These are phyloP conservation scores for Ophiostoma pallidulum DNA, from an alignment of 2,329 filamentous ascomycete genomes.

Conservation along the genomic window DNA sequence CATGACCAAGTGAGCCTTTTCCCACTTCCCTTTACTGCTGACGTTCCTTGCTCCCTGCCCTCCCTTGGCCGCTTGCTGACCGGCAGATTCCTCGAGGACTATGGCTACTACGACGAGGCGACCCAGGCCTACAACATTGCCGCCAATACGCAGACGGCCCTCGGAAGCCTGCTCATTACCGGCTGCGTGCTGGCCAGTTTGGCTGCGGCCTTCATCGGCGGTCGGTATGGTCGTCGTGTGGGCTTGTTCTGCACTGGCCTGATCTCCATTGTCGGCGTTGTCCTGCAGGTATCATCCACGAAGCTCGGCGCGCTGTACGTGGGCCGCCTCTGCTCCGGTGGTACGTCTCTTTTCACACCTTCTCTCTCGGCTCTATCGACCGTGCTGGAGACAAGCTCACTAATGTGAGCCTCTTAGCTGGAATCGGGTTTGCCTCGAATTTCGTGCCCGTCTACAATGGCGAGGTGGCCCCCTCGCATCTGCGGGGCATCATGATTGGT, in stretches of 20 bases:
- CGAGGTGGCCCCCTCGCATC: neutral
- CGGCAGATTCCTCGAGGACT: constrained; percentile 2
- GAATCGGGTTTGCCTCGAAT: constrained; percentile 5
- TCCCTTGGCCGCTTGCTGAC: too few species aligned
- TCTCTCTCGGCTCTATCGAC: too few species aligned
- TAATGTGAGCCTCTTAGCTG: neutral
- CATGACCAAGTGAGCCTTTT: neutral
- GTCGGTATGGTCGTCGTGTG: constrained; percentile 1
- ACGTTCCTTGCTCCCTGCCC: too few species aligned
- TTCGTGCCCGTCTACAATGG: constrained; percentile 1
- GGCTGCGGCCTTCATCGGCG: neutral
- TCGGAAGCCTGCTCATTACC: neutral
- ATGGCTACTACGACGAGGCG: neutral
- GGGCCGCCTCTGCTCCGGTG: neutral
- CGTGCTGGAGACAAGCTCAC: too few species aligned
- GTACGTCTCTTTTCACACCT: too few species aligned
- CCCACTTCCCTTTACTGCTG: too few species aligned
- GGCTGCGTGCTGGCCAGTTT: constrained; percentile 1
- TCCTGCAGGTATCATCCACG: neutral
- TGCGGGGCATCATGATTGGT: neutral
- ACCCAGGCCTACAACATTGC: neutral
- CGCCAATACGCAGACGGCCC: neutral
- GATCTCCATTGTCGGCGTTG: neutral
- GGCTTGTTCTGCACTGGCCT: neutral
- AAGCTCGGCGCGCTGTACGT: neutral